Base-by-base conservation (phyloP, 2,329 filamentous ascomycete species). In the Colletotrichum sp. region DNA sequence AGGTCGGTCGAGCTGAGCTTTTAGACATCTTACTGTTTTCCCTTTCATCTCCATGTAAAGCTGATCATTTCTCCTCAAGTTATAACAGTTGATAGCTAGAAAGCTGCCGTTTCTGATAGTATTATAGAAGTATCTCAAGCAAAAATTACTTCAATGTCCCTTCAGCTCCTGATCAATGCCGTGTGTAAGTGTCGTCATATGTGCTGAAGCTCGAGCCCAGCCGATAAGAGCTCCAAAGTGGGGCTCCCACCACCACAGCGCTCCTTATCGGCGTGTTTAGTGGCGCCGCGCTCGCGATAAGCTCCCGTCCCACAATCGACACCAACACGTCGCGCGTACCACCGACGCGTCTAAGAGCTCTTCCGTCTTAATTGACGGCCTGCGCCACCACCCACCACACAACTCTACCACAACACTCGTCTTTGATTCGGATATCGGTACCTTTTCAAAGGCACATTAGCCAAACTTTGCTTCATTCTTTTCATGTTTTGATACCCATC, bases 251-350 rank as follows among this genome's bases (percentile, higher is more conserved):
- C 58, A 21, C 4, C 7, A 28, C n/a, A 68, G 63, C 43, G 18
- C 43, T 64, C 4, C 69, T 75, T 75, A 75, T 75, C 73, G 63
- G 43, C 69, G 73, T 75, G 73, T 73, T 69, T 65, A 32, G 63
- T 65, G 73, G 69, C 32, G 63, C 43, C 73, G 34, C 70, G 63
- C 28, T 74, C 55, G 71, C 74, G 66, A 74, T 74, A 74, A 74
- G 74, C 55, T 59, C 21, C 52, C n/a, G 56, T 43, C 38, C 70
- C 64, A 59, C 66, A 28, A 18, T 36, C 4, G 12, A 65, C 74
- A 70, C 74, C 65, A 67, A 71, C 74, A 71, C 71, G 74, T 74
- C 74, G 71, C 72, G 75, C 72, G 75, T 76, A 62, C 10, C 7
- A 14, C 7, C 14, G 74, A 73, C 65, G 70, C 74, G 71, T 74